Base-by-base conservation (phyloP, 345 rosid genomes). In the Moringa oleifera region DNA sequence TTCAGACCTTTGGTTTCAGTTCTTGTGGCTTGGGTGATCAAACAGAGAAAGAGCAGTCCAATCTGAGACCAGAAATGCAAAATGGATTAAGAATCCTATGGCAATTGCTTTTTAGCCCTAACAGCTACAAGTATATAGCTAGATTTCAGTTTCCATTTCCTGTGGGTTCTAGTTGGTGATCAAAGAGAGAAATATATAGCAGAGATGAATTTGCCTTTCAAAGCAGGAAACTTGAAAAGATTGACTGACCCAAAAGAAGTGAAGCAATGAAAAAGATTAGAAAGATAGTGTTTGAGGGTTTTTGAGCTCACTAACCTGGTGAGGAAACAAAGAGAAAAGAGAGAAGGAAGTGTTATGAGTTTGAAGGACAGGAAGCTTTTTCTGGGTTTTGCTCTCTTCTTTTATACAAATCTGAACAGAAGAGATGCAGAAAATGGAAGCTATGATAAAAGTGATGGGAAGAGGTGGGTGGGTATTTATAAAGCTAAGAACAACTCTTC, bases 381-480 rank as follows among this genome's bases (percentile, higher is more conserved):
- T 31, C 21, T 62, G 69, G 57, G 13, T 23, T 23, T 65, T 64
- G 62, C 51, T 64, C 59, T 65, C 59, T 62, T 68, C 15, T 55
- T 71, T 68, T 37, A 58, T 75, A 45, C 74, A 71, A 73, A 66
- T 23, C 77, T 65, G 71, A 74, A 20, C 56, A 37, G 69, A 64
- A 71, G 76, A 74, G 73, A 58, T 68, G 75, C 73, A 66, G 74
- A 76, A 78, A 79, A 68, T 70, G 75, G 77, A 73, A 79, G 79
- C 61, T 59, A 69, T 53, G 13, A 28, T 28, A 28, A n/a, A n/a
- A n/a, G 33, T 28, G 33, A 2, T 28, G 8, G 31, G 45, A 45
- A 70, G 36, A 53, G 19, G 12, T 68, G 70, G 68, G 59, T 49
- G 68, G 66, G 61, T 79, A 63, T 69, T 72, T 83, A 79, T 81